These are phyloP conservation scores for Rhodotorula sp. DNA, from an alignment of 1,284 basidiomycete genomes.

Conservation along the genomic window DNA sequence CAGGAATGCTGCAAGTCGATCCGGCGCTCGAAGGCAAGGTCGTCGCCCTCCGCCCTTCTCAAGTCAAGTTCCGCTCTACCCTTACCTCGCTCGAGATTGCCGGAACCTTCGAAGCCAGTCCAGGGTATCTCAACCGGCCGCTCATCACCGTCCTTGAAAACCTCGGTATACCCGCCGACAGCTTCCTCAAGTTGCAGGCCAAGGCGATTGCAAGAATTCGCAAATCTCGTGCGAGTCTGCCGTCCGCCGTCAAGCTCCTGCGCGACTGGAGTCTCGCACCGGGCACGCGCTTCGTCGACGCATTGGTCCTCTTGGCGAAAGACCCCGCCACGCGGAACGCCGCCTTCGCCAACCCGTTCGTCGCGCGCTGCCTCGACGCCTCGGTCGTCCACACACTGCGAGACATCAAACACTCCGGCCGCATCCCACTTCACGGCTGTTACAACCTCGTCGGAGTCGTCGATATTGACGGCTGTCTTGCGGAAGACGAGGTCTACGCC, in stretches of 20 bases:
- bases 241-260: conserved; percentile 7
- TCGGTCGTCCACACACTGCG: conserved; percentile 4
- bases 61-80: conserved; percentile 67
- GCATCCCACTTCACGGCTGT: conserved; percentile 18
- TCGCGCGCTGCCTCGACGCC: conserved; percentile 10
- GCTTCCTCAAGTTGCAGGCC: conserved; percentile 9
- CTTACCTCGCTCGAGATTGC: conserved; percentile 69
- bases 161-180: background rate
- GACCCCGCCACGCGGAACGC: background rate
- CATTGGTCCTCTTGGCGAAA: conserved; percentile 2
- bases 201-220: background rate
- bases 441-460: conserved; percentile 33
- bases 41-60: conserved; percentile 66
- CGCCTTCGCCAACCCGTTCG: conserved; percentile 12
- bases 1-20: conserved; percentile 67
- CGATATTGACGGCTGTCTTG: conserved; percentile 14
- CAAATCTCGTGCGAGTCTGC: conserved; percentile 1
- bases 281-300: background rate
- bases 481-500: conserved; percentile 13
- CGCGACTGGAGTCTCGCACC: conserved; percentile 14
- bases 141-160: conserved; percentile 51
- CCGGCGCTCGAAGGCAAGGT: conserved; percentile 52
- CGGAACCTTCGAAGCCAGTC: conserved; percentile 59
- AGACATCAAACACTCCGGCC: conserved; percentile 23
- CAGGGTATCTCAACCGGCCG: conserved; percentile 51